A percentile compares a stretch with the other conserved stretches of the same genome.
Evolutionary conservation across 495 filamentous ascomycete species (phyloP).

Genomic region (Daldinia bambusicola): DNA sequence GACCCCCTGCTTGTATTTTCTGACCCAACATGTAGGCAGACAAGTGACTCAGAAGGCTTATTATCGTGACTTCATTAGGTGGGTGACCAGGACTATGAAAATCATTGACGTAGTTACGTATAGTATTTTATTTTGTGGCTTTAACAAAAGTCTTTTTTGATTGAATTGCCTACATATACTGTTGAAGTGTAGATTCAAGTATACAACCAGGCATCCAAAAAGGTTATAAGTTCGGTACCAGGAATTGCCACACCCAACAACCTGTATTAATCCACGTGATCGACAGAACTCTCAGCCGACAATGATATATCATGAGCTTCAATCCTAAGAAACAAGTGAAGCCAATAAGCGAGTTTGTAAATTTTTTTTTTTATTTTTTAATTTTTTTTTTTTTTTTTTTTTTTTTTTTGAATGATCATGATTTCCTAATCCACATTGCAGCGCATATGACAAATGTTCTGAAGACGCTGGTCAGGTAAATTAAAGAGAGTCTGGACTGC

Average conservation of each 20-base stretch:
- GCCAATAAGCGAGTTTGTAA: background rate
- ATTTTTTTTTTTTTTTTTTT: too few species aligned
- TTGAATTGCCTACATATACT: background rate
- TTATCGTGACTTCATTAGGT: background rate
- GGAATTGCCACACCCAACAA: background rate
- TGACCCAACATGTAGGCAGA: background rate
- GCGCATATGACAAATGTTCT: too few species aligned
- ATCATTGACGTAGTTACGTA: background rate
- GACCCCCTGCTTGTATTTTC: background rate
- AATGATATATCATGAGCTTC: background rate
- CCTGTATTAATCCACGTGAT: background rate
- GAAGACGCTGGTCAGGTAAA: too few species aligned
- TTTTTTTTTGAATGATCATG: background rate
- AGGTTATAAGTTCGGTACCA: background rate
- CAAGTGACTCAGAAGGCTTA: background rate
- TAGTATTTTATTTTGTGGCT: too few species aligned
- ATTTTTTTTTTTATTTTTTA: too few species aligned
- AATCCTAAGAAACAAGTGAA: background rate
- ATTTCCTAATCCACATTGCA: too few species aligned
- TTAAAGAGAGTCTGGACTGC: too few species aligned
- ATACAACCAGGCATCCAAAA: background rate
- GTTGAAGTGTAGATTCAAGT: background rate
- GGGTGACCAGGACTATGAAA: background rate
- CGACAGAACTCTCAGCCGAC: background rate
- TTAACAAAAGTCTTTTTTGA: background rate